Evolutionary conservation across 2,329 filamentous ascomycete genomes (phyloP).

Genomic region (Talaromyces sp.): DNA sequence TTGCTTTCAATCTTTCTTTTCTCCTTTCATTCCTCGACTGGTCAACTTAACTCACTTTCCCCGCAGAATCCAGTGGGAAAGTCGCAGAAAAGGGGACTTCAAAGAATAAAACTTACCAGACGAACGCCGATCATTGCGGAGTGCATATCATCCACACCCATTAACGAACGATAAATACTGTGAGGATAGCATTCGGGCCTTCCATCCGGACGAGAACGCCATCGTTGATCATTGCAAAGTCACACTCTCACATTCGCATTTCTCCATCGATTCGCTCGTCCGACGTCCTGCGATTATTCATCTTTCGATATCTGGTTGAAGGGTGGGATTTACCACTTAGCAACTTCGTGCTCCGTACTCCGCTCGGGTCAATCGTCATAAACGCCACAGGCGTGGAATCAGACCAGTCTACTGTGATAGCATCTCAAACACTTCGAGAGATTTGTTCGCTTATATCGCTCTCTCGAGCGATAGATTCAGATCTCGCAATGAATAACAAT

Average conservation of each 20-base stretch:
- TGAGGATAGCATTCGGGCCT: conserved; percentile 6
- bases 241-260: not conserved
- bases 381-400: not conserved
- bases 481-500: conserved; percentile 10
- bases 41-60: not conserved
- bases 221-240: conserved; percentile 1
- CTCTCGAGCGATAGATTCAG: not conserved
- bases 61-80: not conserved
- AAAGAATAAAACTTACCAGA: not conserved
- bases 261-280: not conserved
- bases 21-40: not conserved
- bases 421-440: not conserved
- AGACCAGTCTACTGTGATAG: not conserved
- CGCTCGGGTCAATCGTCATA: not conserved
- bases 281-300: not conserved
- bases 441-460: not conserved
- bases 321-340: not conserved
- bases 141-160: conserved; percentile 2
- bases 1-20: not conserved
- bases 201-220: conserved; percentile 9
- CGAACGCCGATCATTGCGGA: conserved; percentile 5
- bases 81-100: not conserved
- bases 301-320: not conserved
- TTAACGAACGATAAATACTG: not conserved
- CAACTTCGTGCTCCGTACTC: not conserved